Evolutionary conservation across 495 filamentous ascomycete genomes (phyloP).

Genomic region (Xylaria intraflava): DNA sequence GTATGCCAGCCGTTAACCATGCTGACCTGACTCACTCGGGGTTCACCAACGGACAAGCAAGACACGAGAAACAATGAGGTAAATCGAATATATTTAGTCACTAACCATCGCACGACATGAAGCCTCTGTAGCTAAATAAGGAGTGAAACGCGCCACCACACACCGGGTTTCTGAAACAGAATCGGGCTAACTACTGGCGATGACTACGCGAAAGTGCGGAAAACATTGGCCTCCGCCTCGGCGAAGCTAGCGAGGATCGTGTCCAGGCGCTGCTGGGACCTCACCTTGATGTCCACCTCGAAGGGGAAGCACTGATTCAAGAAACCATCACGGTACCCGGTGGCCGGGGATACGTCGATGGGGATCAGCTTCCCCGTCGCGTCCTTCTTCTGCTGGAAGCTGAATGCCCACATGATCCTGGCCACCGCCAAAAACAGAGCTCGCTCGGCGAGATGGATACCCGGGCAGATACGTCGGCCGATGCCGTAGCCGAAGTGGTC

Average conservation of each 20-base stretch:
- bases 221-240: background rate
- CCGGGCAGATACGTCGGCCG: constrained; percentile 6
- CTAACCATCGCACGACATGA: too few species aligned
- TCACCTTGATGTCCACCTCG: background rate
- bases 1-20: too few species aligned
- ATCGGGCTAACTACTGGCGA: too few species aligned
- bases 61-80: too few species aligned
- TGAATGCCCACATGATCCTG: constrained; percentile 1
- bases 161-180: too few species aligned
- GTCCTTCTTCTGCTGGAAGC: background rate
- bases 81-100: too few species aligned
- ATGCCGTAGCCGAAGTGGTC: constrained; percentile 4
- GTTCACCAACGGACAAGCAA: too few species aligned
- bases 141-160: too few species aligned
- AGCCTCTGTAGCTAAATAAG: too few species aligned
- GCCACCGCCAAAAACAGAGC: background rate
- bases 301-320: constrained; percentile 1
- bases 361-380: background rate
- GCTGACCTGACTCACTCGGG: too few species aligned
- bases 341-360: background rate
- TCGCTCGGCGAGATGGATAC: background rate
- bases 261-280: background rate
- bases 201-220: background rate
- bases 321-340: background rate
- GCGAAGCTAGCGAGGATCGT: background rate